These are phyloP conservation scores for Coniochaeta sp. DNA, from an alignment of 2,329 filamentous ascomycete species.

Conservation along the genomic window DNA sequence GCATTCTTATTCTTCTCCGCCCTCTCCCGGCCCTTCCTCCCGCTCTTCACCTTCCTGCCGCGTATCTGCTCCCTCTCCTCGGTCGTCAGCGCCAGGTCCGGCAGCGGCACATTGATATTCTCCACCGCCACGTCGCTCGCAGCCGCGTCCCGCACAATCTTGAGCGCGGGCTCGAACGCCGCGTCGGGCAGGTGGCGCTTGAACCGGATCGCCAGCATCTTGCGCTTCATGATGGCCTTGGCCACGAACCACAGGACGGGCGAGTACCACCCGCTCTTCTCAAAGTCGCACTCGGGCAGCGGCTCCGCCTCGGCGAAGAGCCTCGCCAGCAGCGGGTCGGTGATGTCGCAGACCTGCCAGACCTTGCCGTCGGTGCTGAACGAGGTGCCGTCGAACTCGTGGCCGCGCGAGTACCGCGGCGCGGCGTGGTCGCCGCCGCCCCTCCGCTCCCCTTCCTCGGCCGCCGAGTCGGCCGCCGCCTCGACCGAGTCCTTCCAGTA, in stretches of 20 bases:
- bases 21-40: conserved; percentile 5
- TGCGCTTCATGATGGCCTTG: conserved; percentile 81
- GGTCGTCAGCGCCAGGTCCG: conserved; percentile 28
- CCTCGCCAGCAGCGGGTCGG: conserved; percentile 62
- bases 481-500: conserved; percentile 18
- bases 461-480: neutral
- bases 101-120: conserved; percentile 28
- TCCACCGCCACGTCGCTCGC: conserved; percentile 13
- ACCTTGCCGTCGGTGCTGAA: conserved; percentile 77
- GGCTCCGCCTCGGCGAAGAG: conserved; percentile 59
- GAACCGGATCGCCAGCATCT: conserved; percentile 62
- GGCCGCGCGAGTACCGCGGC: conserved; percentile 38
- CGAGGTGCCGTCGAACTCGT: conserved; percentile 75
- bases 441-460: conserved; percentile 7
- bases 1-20: conserved; percentile 6
- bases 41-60: conserved; percentile 22
- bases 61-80: conserved; percentile 26
- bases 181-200: conserved; percentile 40
- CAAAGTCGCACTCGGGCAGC: conserved; percentile 48
- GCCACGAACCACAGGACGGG: conserved; percentile 76
- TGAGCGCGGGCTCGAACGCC: conserved; percentile 36
- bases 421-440: neutral
- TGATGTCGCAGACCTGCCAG: conserved; percentile 92
- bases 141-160: conserved; percentile 12
- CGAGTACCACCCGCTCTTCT: conserved; percentile 74